A percentile compares a stretch with the other conserved stretches of the same genome.
Evolutionary conservation across 2,329 filamentous ascomycete species (phyloP).

Genomic region (Coniella lustricola): DNA sequence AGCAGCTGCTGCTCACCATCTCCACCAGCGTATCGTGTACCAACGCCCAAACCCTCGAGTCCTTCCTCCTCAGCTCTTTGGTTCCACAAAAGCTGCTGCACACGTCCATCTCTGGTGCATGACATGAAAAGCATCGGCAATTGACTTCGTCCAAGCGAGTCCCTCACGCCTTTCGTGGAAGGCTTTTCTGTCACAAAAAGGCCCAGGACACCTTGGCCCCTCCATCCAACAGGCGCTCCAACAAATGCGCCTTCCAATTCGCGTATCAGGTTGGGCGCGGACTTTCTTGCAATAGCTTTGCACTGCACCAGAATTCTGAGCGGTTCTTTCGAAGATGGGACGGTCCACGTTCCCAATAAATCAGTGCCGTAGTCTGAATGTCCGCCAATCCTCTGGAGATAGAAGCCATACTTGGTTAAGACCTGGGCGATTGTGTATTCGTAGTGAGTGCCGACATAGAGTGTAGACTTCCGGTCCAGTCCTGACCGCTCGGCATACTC

Average conservation of each 20-base stretch:
- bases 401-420: constrained; percentile 56
- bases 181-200: constrained; percentile 61
- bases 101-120: constrained; percentile 48
- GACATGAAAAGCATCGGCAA: constrained; percentile 68
- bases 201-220: constrained; percentile 57
- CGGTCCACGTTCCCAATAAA: constrained; percentile 62
- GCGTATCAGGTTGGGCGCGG: constrained; percentile 56
- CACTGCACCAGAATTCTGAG: constrained; percentile 57
- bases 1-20: constrained; percentile 35
- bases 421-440: constrained; percentile 60
- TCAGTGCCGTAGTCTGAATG: constrained; percentile 66
- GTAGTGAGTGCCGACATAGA: constrained; percentile 68
- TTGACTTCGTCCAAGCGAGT: constrained; percentile 59
- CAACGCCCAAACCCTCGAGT: constrained; percentile 52
- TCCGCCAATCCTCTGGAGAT: constrained; percentile 58
- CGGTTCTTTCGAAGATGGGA: constrained; percentile 37
- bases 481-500: constrained; percentile 51
- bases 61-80: constrained; percentile 52
- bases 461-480: constrained; percentile 48
- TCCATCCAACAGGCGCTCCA: constrained; percentile 68
- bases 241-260: constrained; percentile 74
- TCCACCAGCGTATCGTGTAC: constrained; percentile 32
- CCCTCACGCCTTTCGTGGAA: constrained; percentile 72
- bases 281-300: constrained; percentile 50
- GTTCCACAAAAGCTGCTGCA: constrained; percentile 71